A percentile compares a stretch with the other conserved stretches of the same genome.
Conservation (phyloP, 495 filamentous ascomycete species). For the Neurospora intermedia region DNA sequence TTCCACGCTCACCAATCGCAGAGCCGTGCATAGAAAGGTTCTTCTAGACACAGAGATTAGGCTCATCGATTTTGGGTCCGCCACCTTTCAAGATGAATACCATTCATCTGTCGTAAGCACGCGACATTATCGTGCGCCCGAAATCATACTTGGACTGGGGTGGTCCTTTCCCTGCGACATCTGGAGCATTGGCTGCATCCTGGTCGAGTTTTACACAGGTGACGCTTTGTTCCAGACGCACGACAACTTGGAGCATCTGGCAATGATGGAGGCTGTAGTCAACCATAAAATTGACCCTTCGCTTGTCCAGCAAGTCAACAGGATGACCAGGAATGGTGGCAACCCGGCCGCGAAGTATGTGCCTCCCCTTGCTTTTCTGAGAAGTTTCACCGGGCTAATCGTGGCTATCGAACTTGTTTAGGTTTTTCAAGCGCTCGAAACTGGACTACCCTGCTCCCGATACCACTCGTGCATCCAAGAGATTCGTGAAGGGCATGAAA, state of each 20-base stretch:
- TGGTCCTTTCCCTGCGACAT: conserved; percentile 98
- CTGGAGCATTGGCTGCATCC: conserved; percentile 97
- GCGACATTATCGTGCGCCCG: conserved; percentile 88
- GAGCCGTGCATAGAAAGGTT: conserved; percentile 76
- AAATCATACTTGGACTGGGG: conserved; percentile 92
- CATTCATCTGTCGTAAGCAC: conserved; percentile 96
- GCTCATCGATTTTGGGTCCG: conserved; percentile 94
- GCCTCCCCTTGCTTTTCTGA: not conserved
- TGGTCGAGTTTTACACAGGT: conserved; percentile 98
- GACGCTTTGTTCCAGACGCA: conserved; percentile 97
- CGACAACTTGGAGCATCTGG: conserved; percentile 93
- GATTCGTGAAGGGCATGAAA: conserved; percentile 97
- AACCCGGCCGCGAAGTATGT: conserved; percentile 79
- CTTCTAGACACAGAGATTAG: conserved; percentile 93
- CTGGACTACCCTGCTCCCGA: conserved; percentile 84
- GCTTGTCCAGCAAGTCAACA: conserved; percentile 66
- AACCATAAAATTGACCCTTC: conserved; percentile 59
- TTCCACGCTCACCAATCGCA: conserved; percentile 61
- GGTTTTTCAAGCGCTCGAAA: conserved; percentile 74
- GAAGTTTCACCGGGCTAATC: not conserved
- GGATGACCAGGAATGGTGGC: conserved; percentile 49
- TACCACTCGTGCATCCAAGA: conserved; percentile 75
- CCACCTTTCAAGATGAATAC: conserved; percentile 97
- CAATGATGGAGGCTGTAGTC: conserved; percentile 98
- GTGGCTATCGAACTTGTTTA: conserved; percentile 19